A percentile compares a stretch with the other conserved stretches of the same genome.
Conservation (phyloP, 140 eudicot species). For the Oenanthe javanica region DNA sequence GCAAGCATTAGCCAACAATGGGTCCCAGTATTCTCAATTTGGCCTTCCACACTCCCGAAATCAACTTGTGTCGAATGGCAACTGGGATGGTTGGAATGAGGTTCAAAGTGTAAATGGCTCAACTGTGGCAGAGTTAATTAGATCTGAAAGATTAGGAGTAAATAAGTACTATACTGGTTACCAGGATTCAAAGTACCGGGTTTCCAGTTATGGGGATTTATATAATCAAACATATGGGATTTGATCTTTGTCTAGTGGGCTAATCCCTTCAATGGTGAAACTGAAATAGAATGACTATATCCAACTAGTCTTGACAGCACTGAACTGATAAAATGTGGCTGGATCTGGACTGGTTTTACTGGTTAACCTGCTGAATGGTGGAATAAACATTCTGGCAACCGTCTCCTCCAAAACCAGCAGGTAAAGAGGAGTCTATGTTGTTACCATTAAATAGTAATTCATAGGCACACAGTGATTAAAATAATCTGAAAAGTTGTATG, state of each 20-base stretch:
- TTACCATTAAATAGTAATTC: not conserved
- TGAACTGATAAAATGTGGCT: conserved; percentile 19
- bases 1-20: conserved; percentile 37
- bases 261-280: conserved; percentile 22
- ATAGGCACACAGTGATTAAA: not conserved
- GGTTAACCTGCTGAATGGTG: conserved; percentile 37
- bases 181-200: conserved; percentile 60
- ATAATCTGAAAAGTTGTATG: not conserved
- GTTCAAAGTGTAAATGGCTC: conserved; percentile 49
- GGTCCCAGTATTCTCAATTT: conserved; percentile 48
- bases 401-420: conserved; percentile 25
- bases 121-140: conserved; percentile 59
- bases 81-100: conserved; percentile 88
- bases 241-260: conserved; percentile 20
- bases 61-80: conserved; percentile 49
- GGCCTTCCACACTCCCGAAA: conserved; percentile 48
- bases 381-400: conserved; percentile 36
- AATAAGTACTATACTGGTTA: conserved; percentile 52
- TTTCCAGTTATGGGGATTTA: conserved; percentile 59
- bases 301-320: conserved; percentile 1
- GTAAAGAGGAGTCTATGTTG: conserved; percentile 3
- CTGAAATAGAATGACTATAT: conserved; percentile 8
- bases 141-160: conserved; percentile 60
- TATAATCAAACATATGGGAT: conserved; percentile 72
- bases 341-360: conserved; percentile 31